A percentile compares a stretch with the other conserved stretches of the same genome.
phyloP scores from a whole-genome alignment of 495 filamentous ascomycete species.

The Xylaria venustula region DNA sequence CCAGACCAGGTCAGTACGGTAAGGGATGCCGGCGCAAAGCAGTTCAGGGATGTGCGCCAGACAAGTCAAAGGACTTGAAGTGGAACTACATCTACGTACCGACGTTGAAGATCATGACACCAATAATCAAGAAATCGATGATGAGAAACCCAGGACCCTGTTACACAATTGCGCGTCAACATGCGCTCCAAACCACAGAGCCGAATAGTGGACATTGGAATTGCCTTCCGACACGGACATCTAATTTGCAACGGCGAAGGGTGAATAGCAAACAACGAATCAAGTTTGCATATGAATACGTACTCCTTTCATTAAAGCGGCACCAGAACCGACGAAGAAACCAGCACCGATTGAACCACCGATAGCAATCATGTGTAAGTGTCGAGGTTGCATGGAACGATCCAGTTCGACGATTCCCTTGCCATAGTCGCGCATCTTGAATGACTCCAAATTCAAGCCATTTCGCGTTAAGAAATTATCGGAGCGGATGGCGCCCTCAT shows the following conservation, averaged over 20 bases:
- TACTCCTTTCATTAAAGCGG: slow-evolving; percentile 42
- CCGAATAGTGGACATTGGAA: too few species aligned
- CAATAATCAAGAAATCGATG: slow-evolving; percentile 55
- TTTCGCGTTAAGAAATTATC: slow-evolving; percentile 49
- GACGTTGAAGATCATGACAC: slow-evolving; percentile 55
- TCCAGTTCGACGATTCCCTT: slow-evolving; percentile 45
- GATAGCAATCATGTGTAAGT: slow-evolving; percentile 76
- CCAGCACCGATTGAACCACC: slow-evolving; percentile 70
- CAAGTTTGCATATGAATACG: too few species aligned
- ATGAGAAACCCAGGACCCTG: slow-evolving; percentile 50
- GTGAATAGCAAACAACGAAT: too few species aligned
- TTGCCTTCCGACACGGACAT: too few species aligned
- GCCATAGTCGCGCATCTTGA: slow-evolving; percentile 44
- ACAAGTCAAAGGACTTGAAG: background rate
- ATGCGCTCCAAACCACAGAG: too few species aligned
- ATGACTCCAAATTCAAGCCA: slow-evolving; percentile 50
- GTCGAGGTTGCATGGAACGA: slow-evolving; percentile 61
- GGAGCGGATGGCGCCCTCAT: slow-evolving; percentile 18
- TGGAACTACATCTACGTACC: slow-evolving; percentile 21
- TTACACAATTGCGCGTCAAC: background rate
- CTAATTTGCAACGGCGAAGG: too few species aligned
- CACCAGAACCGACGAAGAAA: slow-evolving; percentile 56
- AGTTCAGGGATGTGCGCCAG: background rate
- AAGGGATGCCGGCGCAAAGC: background rate
- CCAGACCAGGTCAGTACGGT: background rate